phyloP scores from a whole-genome alignment of 805 yeast species.

The Zygosaccharomyces pseudorouxii region DNA sequence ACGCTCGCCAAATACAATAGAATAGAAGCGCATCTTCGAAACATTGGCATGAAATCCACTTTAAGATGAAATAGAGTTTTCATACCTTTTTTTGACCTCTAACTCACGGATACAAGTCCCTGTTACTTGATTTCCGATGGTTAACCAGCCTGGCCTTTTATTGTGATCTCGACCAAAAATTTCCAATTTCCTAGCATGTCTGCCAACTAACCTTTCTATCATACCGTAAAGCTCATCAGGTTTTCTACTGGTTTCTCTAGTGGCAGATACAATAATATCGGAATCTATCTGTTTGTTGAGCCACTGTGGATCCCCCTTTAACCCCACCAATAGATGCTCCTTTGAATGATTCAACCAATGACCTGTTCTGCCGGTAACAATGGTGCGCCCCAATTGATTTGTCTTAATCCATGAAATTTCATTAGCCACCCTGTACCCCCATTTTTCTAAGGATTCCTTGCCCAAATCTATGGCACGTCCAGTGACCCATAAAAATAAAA shows the following conservation, averaged over 20 bases:
- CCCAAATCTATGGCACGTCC: slow-evolving; percentile 92
- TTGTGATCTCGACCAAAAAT: slow-evolving; percentile 87
- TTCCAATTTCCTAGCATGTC: slow-evolving; percentile 72
- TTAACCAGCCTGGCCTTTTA: slow-evolving; percentile 85
- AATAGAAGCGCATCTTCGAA: too few species aligned
- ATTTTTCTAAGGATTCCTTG: slow-evolving; percentile 61
- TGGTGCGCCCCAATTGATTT: slow-evolving; percentile 80
- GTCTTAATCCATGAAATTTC: slow-evolving; percentile 90
- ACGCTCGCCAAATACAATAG: too few species aligned
- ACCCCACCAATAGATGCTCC: slow-evolving; percentile 82
- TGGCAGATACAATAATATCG: slow-evolving; percentile 73
- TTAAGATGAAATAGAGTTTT: slow-evolving; percentile 12
- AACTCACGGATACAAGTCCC: slow-evolving; percentile 56
- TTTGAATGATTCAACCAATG: slow-evolving; percentile 96
- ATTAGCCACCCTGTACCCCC: slow-evolving; percentile 80
- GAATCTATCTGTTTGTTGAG: slow-evolving; percentile 59
- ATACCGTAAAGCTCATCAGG: slow-evolving; percentile 89
- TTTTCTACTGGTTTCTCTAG: slow-evolving; percentile 84
- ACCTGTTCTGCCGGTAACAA: slow-evolving; percentile 93
- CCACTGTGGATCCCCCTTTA: slow-evolving; percentile 79
- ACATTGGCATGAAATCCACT: not conserved
- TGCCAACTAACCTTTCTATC: slow-evolving; percentile 79
- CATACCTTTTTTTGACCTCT: slow-evolving; percentile 47
- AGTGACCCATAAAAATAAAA: slow-evolving; percentile 87
- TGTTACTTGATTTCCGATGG: slow-evolving; percentile 73